Evolutionary conservation across 345 rosid species (phyloP).

Genomic region (Excoecaria cochinchinensis): DNA sequence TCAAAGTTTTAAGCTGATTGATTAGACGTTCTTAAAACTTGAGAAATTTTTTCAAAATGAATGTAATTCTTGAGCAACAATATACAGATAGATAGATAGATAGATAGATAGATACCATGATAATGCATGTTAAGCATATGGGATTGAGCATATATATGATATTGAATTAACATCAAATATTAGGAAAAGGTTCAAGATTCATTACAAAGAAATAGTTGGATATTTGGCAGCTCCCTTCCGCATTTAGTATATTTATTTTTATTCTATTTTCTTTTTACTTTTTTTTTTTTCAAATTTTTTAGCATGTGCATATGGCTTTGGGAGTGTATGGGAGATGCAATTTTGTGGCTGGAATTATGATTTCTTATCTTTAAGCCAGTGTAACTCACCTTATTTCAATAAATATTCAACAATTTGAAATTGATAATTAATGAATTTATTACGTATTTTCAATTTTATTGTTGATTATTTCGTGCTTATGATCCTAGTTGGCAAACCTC

Average conservation of each 20-base stretch:
- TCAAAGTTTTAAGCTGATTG: not conserved
- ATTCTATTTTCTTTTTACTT: no score
- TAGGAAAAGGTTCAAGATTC: not conserved
- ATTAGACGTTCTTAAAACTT: not conserved
- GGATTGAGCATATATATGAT: not conserved
- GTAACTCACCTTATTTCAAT: not conserved
- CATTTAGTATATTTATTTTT: not conserved
- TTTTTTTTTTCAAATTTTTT: no score
- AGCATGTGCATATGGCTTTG: not conserved
- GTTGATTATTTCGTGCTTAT: not conserved
- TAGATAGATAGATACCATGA: not conserved
- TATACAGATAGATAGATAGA: not conserved
- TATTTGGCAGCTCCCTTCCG: not conserved
- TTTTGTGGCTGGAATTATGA: not conserved
- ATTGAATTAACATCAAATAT: not conserved
- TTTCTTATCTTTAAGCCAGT: not conserved
- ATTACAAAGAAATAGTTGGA: not conserved
- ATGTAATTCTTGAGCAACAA: not conserved
- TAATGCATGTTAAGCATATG: not conserved
- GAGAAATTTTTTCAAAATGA: not conserved
- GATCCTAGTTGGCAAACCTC: not conserved
- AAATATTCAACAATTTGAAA: not conserved
- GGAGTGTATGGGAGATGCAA: not conserved
- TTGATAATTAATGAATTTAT: not conserved
- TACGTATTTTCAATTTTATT: not conserved